These are phyloP conservation scores for Termitomyces sp. DNA, from an alignment of 768 basidiomycete species.

Conservation along the genomic window DNA sequence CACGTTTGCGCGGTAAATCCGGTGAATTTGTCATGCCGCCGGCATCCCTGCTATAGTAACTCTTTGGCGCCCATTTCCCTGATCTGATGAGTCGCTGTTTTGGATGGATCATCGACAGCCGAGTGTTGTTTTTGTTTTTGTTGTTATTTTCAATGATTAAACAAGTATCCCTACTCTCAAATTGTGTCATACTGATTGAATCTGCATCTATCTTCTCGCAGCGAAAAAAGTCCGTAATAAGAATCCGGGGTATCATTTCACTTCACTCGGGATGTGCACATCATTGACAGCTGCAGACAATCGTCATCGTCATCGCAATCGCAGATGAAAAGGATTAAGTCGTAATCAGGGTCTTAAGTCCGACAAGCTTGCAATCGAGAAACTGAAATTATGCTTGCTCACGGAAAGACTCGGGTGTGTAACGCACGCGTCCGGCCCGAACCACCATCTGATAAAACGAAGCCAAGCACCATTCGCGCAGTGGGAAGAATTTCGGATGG, in stretches of 20 bases:
- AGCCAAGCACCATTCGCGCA: not conserved
- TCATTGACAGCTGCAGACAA: no score
- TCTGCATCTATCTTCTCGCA: no score
- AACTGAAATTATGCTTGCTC: not conserved
- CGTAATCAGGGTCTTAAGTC: not conserved
- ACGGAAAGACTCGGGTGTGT: not conserved
- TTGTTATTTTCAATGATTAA: not conserved
- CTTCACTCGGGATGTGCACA: not conserved
- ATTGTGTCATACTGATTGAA: no score
- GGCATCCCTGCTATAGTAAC: not conserved
- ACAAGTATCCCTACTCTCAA: not conserved
- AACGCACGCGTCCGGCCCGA: not conserved
- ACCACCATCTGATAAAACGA: not conserved
- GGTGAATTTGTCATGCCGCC: slow-evolving; percentile 8
- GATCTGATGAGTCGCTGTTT: not conserved
- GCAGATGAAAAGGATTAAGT: not conserved
- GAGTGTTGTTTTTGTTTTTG: not conserved
- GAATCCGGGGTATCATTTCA: not conserved
- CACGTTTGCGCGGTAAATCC: slow-evolving; percentile 4
- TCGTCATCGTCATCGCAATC: not conserved
- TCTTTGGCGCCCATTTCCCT: slow-evolving; percentile 1
- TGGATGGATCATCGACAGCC: not conserved
- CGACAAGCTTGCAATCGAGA: no score
- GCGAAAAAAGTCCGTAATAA: not conserved
- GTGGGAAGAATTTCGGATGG: not conserved